phyloP scores from a whole-genome alignment of 176 grass and related monocot genomes.

The Panicum miliaceum region DNA sequence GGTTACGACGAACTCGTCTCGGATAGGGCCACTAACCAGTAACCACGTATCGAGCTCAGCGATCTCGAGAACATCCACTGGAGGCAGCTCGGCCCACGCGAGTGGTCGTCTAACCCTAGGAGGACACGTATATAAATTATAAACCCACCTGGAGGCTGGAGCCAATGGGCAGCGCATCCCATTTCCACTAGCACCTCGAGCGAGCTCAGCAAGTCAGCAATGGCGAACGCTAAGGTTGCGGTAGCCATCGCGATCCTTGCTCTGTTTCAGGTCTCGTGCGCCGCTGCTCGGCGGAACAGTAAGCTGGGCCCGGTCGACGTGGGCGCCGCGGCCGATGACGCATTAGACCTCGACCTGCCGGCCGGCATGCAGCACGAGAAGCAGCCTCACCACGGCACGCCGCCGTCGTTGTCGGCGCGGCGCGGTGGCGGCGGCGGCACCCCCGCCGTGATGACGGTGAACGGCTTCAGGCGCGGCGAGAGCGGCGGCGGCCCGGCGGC shows the following conservation, averaged over 20 bases:
- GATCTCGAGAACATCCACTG: too few species aligned
- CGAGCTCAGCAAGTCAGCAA: not conserved
- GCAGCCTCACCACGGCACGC: not conserved
- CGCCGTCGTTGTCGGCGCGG: not conserved
- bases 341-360: not conserved
- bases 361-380: not conserved
- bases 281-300: conserved; percentile 16
- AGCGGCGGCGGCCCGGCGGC: conserved; percentile 36
- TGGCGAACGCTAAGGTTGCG: not conserved
- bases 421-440: not conserved
- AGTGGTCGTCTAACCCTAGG: too few species aligned
- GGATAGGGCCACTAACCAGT: too few species aligned
- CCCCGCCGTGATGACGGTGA: conserved; percentile 46
- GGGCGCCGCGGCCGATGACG: not conserved
- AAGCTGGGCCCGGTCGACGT: not conserved
- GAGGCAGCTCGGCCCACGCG: too few species aligned
- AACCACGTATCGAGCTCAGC: too few species aligned
- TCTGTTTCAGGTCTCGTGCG: not conserved
- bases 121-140: too few species aligned
- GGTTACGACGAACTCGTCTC: too few species aligned
- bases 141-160: too few species aligned
- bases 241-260: not conserved
- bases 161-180: not conserved
- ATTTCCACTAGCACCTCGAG: not conserved
- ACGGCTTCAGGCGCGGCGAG: conserved; percentile 34